These are phyloP conservation scores for Cyclostephanos invisitatus DNA, from an alignment of 108 stramenopile species.

Conservation along the genomic window DNA sequence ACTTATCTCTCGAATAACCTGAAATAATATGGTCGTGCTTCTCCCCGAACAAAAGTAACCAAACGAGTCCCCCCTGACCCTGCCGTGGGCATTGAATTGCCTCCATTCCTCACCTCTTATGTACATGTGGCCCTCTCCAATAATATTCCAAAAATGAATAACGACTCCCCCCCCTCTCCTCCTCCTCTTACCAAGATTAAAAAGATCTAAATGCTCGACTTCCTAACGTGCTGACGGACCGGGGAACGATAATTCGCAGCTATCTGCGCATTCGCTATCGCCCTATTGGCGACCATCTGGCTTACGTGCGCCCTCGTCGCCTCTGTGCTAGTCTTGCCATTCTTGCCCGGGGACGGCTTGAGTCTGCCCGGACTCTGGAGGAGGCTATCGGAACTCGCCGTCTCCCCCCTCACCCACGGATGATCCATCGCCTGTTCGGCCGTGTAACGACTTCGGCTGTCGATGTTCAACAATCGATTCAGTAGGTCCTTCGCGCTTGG, in stretches of 20 bases:
- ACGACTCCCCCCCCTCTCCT: too few relatives aligned
- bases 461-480: constrained; percentile 84
- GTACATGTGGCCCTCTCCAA: too few relatives aligned
- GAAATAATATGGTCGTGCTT: too few relatives aligned
- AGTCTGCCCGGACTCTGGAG: constrained; percentile 84
- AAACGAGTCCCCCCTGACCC: too few relatives aligned
- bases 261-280: constrained; percentile 49
- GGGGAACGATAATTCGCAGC: constrained; percentile 18
- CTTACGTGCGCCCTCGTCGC: constrained; percentile 51
- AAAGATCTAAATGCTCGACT: constrained; percentile 32
- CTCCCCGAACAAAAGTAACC: too few relatives aligned
- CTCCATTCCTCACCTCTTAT: too few relatives aligned
- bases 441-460: constrained; percentile 84
- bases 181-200: too few relatives aligned
- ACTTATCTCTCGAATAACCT: too few relatives aligned
- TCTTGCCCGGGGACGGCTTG: constrained; percentile 58
- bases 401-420: constrained; percentile 92
- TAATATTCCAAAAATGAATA: too few relatives aligned
- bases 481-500: constrained; percentile 92
- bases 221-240: constrained; percentile 32
- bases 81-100: too few relatives aligned
- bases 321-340: constrained; percentile 32
- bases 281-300: constrained; percentile 51
- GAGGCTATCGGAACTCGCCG: constrained; percentile 68
- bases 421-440: constrained; percentile 94